These are phyloP conservation scores for Hirsutella rhossiliensis DNA, from an alignment of 2,329 filamentous ascomycete genomes.

Conservation along the genomic window DNA sequence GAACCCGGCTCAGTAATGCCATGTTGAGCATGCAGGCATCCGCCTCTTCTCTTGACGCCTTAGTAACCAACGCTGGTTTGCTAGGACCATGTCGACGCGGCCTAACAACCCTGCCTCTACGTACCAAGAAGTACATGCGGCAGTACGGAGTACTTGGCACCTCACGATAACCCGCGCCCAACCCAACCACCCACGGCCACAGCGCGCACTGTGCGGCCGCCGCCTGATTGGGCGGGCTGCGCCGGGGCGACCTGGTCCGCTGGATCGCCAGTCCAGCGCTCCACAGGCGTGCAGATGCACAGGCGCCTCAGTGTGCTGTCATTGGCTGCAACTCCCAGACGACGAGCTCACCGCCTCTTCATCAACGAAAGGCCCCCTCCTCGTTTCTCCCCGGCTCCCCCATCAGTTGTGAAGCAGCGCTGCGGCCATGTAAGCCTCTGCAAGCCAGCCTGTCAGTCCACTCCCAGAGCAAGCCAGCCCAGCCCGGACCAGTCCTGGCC, in stretches of 20 bases:
- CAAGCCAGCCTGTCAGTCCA: too few relatives aligned
- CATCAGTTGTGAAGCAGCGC: not conserved
- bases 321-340: conserved; percentile 22
- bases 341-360: conserved; percentile 25
- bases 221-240: conserved; percentile 3
- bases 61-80: not conserved
- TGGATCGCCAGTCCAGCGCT: conserved; percentile 12
- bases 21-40: not conserved
- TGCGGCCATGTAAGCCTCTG: too few relatives aligned
- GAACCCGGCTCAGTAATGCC: too few relatives aligned
- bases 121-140: too few relatives aligned
- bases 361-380: conserved; percentile 2
- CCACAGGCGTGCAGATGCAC: conserved; percentile 16
- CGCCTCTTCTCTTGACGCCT: too few relatives aligned
- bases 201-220: conserved; percentile 1
- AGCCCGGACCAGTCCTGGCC: too few relatives aligned
- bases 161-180: not conserved
- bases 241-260: conserved; percentile 7
- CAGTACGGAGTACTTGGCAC: too few relatives aligned
- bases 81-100: not conserved
- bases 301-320: conserved; percentile 15
- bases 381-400: conserved; percentile 8
- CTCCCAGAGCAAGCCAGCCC: too few relatives aligned
- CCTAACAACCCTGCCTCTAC: too few relatives aligned
- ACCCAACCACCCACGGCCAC: not conserved